phyloP scores from a whole-genome alignment of 805 yeast species.

The Torulaspora microellipsoides region DNA sequence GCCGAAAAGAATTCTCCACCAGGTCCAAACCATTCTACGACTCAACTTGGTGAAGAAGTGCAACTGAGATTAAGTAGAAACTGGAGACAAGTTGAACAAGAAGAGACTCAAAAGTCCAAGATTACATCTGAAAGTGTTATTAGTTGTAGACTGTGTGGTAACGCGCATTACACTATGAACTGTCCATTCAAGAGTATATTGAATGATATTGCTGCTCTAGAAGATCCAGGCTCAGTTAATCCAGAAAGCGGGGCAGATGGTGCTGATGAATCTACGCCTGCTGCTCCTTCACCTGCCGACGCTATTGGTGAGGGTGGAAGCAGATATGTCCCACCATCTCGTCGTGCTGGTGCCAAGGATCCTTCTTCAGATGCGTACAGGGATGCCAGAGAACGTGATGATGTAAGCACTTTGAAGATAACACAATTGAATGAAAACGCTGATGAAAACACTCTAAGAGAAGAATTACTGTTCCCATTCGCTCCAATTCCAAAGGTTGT shows the following conservation, averaged over 20 bases:
- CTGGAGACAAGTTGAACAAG: conserved; percentile 75
- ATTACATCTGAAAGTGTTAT: conserved; percentile 44
- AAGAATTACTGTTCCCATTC: conserved; percentile 61
- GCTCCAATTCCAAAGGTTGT: conserved; percentile 72
- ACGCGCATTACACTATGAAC: conserved; percentile 86
- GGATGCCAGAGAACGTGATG: conserved; percentile 64
- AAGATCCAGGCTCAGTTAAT: conserved; percentile 32
- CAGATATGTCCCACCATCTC: conserved; percentile 61
- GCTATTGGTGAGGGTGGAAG: conserved; percentile 32
- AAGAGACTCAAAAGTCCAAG: conserved; percentile 49
- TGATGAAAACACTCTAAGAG: conserved; percentile 73
- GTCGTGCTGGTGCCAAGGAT: conserved; percentile 39
- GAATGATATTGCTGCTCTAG: conserved; percentile 45
- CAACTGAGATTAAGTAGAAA: conserved; percentile 67
- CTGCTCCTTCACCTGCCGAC: conserved; percentile 31
- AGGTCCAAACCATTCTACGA: conserved; percentile 86
- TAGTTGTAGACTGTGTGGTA: conserved; percentile 88
- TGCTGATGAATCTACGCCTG: conserved; percentile 32
- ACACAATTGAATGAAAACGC: conserved; percentile 86
- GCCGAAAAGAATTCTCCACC: conserved; percentile 65
- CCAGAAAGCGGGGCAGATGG: conserved; percentile 32
- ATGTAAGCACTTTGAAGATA: conserved; percentile 80
- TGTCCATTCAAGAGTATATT: conserved; percentile 95
- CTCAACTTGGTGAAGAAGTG: conserved; percentile 83
- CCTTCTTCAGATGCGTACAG: conserved; percentile 40